Base-by-base conservation (phyloP, 768 basidiomycete species). In the Pleurotus pulmonarius region DNA sequence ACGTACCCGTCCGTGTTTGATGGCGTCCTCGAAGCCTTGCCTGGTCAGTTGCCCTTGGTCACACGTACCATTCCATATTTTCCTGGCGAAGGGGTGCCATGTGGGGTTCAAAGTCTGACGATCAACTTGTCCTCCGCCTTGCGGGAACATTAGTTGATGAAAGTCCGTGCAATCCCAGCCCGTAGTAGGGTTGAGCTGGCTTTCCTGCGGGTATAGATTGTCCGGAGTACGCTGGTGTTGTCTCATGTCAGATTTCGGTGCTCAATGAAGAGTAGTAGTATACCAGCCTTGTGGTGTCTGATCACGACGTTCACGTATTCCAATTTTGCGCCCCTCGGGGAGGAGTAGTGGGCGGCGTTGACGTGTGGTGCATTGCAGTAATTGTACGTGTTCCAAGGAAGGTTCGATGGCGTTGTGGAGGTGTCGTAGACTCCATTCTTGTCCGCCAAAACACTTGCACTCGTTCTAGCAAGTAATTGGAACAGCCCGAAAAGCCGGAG, bases 351-450 rank as follows among this genome's bases (percentile, higher is more conserved):
- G 16, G 51, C 44, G 4, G 49, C 34, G 40, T 61, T 61, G 25
- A 61, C 60, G 37, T 61, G 60, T 3, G 60, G 60, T 2, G 60
- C 57, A 39, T 61, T 61, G 58, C 60, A 61, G 46, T 61, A 61
- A 46, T 61, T 61, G 55, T 61, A 61, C 7, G 60, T 61, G 44
- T 58, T 56, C 60, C 60, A 61, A 16, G 58, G 60, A 3, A 61
- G 49, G 15, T 51, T 20, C 25, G 29, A 40, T 15, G 60, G 60
- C 3, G 60, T 61, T 5, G 37, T 54, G 5, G 60, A 61, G 44
- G 49, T 37, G 29, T 61, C 52, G 55, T 61, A 61, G 3, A 61
- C 45, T 11, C 60, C 60, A 8, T 40, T n/a, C 6, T 41, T 15
- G 15, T 39, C 16, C 39, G 51, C 39, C 51, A 53, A 39, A 22